A percentile compares a stretch with the other conserved stretches of the same genome.
phyloP scores from a whole-genome alignment of 371 early-diverging fungal species.

The Mucor plumbeus region DNA sequence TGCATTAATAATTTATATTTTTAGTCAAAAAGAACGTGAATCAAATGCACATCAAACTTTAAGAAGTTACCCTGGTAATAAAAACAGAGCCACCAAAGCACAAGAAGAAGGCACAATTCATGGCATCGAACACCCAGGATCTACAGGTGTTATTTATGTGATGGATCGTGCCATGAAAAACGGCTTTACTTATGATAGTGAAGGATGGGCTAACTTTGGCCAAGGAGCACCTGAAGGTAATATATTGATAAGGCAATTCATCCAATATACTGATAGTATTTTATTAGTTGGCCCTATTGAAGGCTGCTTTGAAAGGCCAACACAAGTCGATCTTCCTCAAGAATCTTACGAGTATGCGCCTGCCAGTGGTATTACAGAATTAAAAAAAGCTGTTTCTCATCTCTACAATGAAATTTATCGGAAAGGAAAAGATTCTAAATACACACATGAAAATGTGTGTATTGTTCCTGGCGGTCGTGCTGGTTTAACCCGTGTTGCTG shows the following conservation, averaged over 20 bases:
- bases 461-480: constrained; percentile 62
- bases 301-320: constrained; percentile 46
- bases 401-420: constrained; percentile 56
- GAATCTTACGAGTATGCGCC: constrained; percentile 47
- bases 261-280: background rate
- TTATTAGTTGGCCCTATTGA: constrained; percentile 43
- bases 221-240: constrained; percentile 63
- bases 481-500: constrained; percentile 56
- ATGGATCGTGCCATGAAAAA: constrained; percentile 55
- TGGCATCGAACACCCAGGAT: constrained; percentile 51
- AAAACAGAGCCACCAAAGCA: constrained; percentile 18
- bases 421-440: constrained; percentile 43
- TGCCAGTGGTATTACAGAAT: constrained; percentile 39
- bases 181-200: constrained; percentile 41
- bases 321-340: constrained; percentile 28
- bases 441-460: constrained; percentile 57
- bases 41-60: constrained; percentile 41
- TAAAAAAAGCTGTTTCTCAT: constrained; percentile 49
- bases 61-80: constrained; percentile 46
- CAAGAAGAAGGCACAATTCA: constrained; percentile 26
- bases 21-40: constrained; percentile 20
- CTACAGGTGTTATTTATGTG: constrained; percentile 60
- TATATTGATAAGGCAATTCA: background rate
- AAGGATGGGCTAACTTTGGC: constrained; percentile 57
- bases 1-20: background rate